A percentile compares a stretch with the other conserved stretches of the same genome.
These are phyloP conservation scores for Isatis lusitanica DNA, from an alignment of 441 rosid species.

Conservation along the genomic window DNA sequence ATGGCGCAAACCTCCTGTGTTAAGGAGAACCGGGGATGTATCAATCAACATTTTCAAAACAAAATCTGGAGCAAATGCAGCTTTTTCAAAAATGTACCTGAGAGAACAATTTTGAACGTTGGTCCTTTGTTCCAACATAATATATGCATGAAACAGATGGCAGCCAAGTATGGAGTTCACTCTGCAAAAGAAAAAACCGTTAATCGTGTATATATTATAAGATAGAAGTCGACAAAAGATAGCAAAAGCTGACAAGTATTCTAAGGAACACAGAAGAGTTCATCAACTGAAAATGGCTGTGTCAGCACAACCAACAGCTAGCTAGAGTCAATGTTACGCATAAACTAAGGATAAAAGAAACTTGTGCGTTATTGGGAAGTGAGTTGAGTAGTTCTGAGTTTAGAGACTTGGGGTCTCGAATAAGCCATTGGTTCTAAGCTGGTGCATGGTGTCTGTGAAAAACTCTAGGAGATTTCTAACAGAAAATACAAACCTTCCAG, in stretches of 20 bases:
- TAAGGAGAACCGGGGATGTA: conserved; percentile 26
- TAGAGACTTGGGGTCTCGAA: conserved; percentile 1
- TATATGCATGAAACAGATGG: conserved; percentile 97
- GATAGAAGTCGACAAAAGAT: conserved; percentile 3
- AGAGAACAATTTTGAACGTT: conserved; percentile 90
- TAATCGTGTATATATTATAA: conserved; percentile 6
- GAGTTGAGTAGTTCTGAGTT: conserved; percentile 10
- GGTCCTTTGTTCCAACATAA: conserved; percentile 96
- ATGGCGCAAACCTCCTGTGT: conserved; percentile 91
- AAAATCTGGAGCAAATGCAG: conserved; percentile 21
- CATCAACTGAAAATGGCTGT: conserved; percentile 16
- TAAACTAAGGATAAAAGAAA: conserved; percentile 1
- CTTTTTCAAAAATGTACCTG: conserved; percentile 55
- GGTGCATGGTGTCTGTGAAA: conserved; percentile 8
- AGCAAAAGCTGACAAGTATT: conserved; percentile 4
- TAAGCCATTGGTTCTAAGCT: conserved; percentile 1
- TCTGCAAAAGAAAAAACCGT: conserved; percentile 51
- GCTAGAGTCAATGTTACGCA: conserved; percentile 4
- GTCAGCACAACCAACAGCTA: conserved; percentile 32
- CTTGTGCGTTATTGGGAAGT: not conserved
- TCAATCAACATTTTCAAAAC: conserved; percentile 36
- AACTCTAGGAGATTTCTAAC: not conserved
- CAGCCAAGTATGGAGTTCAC: conserved; percentile 95
- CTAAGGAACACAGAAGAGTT: conserved; percentile 14
- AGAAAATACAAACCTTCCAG: conserved; percentile 86